Evolutionary conservation across 2,329 filamentous ascomycete species (phyloP).

Genomic region (Ceratocystis harringtonii): DNA sequence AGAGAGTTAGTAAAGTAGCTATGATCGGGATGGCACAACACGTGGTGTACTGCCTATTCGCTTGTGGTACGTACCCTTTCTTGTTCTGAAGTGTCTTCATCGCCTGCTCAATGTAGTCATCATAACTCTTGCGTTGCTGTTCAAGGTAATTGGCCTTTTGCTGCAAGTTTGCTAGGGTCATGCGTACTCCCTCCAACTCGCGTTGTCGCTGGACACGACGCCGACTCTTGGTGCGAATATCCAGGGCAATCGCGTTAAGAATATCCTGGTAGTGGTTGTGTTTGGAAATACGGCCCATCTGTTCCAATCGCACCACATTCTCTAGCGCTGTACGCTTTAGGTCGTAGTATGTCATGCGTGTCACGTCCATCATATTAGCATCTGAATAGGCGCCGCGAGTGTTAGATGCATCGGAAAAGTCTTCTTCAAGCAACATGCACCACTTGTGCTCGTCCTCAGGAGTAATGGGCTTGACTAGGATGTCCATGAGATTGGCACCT

Average conservation of each 20-base stretch:
- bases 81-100: conserved; percentile 96
- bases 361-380: conserved; percentile 74
- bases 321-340: conserved; percentile 87
- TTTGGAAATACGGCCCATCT: conserved; percentile 71
- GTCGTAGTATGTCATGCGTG: conserved; percentile 75
- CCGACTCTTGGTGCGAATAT: conserved; percentile 94
- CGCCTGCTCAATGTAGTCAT: conserved; percentile 97
- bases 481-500: conserved; percentile 82
- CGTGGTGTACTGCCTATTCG: conserved; percentile 17
- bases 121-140: conserved; percentile 90
- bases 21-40: not conserved
- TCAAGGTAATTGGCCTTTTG: conserved; percentile 87
- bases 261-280: conserved; percentile 93
- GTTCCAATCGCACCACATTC: conserved; percentile 81
- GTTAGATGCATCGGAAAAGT: conserved; percentile 45
- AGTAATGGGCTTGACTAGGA: conserved; percentile 77
- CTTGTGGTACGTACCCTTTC: conserved; percentile 52
- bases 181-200: conserved; percentile 70
- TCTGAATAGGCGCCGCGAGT: conserved; percentile 82
- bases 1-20: conserved; percentile 16
- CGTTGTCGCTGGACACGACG: conserved; percentile 80
- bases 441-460: conserved; percentile 83
- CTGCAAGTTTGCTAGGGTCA: conserved; percentile 60
- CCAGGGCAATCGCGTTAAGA: conserved; percentile 90
- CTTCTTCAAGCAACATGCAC: conserved; percentile 65